phyloP scores from a whole-genome alignment of 805 yeast genomes.

The Kodamaea sagamina region DNA sequence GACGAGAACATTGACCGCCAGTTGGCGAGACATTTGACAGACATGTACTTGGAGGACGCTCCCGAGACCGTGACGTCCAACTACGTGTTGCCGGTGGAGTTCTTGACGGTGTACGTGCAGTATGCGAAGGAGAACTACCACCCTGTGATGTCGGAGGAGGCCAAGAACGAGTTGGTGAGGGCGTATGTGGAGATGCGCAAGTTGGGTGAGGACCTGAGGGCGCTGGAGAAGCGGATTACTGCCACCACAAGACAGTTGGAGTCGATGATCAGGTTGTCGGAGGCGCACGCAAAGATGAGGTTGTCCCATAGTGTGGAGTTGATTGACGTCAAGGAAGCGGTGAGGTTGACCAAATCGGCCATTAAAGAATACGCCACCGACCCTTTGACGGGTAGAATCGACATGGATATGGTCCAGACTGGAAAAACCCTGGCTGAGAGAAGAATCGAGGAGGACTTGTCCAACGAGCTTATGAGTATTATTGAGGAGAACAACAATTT shows the following conservation, averaged over 20 bases:
- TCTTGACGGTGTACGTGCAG: conserved; percentile 83
- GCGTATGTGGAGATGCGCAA: conserved; percentile 93
- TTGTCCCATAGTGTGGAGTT: conserved; percentile 69
- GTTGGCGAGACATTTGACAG: conserved; percentile 86
- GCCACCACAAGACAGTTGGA: conserved; percentile 98
- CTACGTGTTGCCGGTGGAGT: conserved; percentile 82
- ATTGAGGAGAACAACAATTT: conserved; percentile 50
- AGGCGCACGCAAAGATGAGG: conserved; percentile 98
- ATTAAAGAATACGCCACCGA: conserved; percentile 98
- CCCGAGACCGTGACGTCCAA: conserved; percentile 69
- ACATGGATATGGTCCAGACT: conserved; percentile 95
- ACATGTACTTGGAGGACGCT: conserved; percentile 85
- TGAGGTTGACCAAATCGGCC: conserved; percentile 87
- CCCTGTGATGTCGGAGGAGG: conserved; percentile 79
- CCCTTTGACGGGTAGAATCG: conserved; percentile 94
- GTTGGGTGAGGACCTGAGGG: conserved; percentile 86
- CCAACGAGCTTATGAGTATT: conserved; percentile 57
- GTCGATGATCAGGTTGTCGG: conserved; percentile 90
- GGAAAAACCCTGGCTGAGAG: conserved; percentile 91
- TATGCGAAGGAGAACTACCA: conserved; percentile 85
- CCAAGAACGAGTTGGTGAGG: conserved; percentile 81
- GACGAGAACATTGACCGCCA: conserved; percentile 83
- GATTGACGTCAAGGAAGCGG: conserved; percentile 89
- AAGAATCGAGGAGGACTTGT: conserved; percentile 69
- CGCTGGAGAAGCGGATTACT: conserved; percentile 87